Evolutionary conservation across 768 basidiomycete species (phyloP).

Genomic region (Leucosporidium yakuticum): DNA sequence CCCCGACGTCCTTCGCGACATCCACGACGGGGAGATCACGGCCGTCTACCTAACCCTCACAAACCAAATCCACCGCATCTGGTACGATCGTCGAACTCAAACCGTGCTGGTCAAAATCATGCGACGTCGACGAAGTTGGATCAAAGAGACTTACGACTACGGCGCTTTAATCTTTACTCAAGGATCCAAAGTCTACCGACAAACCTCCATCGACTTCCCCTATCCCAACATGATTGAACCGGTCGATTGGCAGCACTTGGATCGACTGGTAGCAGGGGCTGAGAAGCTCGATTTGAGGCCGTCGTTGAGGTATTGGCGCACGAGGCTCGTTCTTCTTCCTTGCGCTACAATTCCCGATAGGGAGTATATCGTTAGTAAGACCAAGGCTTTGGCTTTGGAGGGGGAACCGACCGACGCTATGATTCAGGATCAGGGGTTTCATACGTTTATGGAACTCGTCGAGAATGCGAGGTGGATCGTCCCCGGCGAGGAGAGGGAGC

Average conservation of each 20-base stretch:
- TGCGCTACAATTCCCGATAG: constrained; percentile 59
- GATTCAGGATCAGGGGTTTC: constrained; percentile 78
- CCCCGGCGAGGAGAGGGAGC: constrained; percentile 53
- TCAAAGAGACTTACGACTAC: constrained; percentile 60
- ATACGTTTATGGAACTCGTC: constrained; percentile 83
- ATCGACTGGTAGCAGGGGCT: constrained; percentile 47
- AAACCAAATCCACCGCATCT: constrained; percentile 89
- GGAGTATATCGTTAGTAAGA: constrained; percentile 43
- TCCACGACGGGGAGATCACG: constrained; percentile 45
- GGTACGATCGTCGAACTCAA: constrained; percentile 69
- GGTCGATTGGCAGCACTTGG: constrained; percentile 41
- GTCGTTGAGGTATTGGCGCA: constrained; percentile 85
- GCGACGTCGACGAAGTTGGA: constrained; percentile 57
- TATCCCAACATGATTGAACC: constrained; percentile 36
- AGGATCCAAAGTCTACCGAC: constrained; percentile 11
- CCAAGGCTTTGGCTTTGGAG: constrained; percentile 46
- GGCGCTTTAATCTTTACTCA: constrained; percentile 80
- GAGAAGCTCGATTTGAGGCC: constrained; percentile 72
- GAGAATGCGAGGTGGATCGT: constrained; percentile 73
- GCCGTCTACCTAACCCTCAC: constrained; percentile 86
- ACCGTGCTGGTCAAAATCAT: constrained; percentile 81
- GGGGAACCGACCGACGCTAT: constrained; percentile 81
- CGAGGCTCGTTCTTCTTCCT: constrained; percentile 86
- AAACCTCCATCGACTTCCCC: constrained; percentile 15
- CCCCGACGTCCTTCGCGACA: constrained; percentile 41